Base-by-base conservation (phyloP, 139 green algal genomes). In the Coelastrella sp. region DNA sequence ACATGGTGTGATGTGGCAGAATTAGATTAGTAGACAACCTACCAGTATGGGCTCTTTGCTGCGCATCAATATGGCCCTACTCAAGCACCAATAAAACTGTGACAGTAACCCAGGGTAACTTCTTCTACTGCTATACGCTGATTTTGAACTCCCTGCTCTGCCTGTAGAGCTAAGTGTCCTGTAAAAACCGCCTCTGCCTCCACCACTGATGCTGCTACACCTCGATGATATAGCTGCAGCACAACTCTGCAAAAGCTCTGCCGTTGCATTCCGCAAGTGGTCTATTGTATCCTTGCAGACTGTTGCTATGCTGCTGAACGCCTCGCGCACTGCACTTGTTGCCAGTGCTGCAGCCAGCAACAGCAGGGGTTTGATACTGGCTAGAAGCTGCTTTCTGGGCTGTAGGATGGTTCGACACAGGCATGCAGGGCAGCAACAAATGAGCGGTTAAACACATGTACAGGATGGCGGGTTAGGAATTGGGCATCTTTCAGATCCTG, bases 1-100 rank as follows among this genome's bases (percentile, higher is more conserved):
- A n/a, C n/a, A n/a, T n/a, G n/a, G n/a, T n/a, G n/a, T n/a, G n/a
- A n/a, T n/a, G n/a, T n/a, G n/a, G n/a, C n/a, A n/a, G n/a, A n/a
- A n/a, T n/a, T n/a, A n/a, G n/a, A n/a, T n/a, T n/a, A n/a, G n/a
- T n/a, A n/a, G n/a, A n/a, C n/a, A n/a, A 74, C 66, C 43, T 34
- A 74, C 66, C 66, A 79, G 40, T 15, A 92, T 19, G 9, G 90
- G 90, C 81, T 93, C 80, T 21, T 89, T 72, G 30, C 35, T 77
- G 2, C 87, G 60, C 57, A 85, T 68, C 4, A 89, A 63, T 9
- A 79, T 66, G 5, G 86, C 87, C 2, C 89, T 79, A 0, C 40
- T 51, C 15, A 93, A 64, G 60, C 76, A 91, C 90, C 87, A 94
- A 0, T 32, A 74, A 27, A 86, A 91, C 81, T 94, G 90, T n/a